Percentiles rank a stretch among this genome's conserved stretches.
Conservation (phyloP, 1,284 basidiomycete genomes). For the Sporisorium iseilematis-ciliati region DNA sequence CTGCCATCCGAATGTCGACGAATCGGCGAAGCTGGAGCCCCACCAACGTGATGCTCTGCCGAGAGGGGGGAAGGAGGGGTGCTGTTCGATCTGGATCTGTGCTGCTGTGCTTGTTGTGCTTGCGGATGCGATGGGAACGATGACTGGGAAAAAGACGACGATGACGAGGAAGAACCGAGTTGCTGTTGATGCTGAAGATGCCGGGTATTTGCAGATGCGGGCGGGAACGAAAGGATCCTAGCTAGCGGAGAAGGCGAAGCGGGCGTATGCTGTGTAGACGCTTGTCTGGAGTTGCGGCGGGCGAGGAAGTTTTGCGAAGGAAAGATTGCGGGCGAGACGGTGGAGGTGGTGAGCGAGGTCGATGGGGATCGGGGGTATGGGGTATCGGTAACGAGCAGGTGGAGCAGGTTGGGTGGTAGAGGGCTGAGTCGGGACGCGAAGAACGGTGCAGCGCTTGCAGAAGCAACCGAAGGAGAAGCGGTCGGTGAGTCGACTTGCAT, state of each 20-base stretch:
- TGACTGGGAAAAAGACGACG: neutral
- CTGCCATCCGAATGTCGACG: conserved; percentile 26
- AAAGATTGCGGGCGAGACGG: conserved; percentile 18
- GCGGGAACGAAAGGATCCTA: conserved; percentile 12
- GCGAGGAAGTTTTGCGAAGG: conserved; percentile 12
- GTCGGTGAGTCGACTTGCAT: conserved; percentile 46
- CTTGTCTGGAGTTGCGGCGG: conserved; percentile 15
- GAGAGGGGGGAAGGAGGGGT: conserved; percentile 16
- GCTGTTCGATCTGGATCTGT: neutral
- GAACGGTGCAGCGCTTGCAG: neutral
- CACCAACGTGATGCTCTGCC: neutral
- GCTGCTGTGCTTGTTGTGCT: neutral
- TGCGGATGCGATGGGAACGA: neutral
- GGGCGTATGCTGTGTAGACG: conserved; percentile 6
- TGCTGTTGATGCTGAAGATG: neutral
- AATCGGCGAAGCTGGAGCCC: conserved; percentile 1
- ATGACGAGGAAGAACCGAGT: neutral
- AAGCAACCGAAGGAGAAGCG: conserved; percentile 18
- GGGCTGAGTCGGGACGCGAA: conserved; percentile 12
- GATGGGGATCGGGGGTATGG: conserved; percentile 21
- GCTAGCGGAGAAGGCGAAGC: conserved; percentile 23
- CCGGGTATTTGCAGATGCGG: conserved; percentile 1
- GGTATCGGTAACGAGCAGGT: conserved; percentile 17
- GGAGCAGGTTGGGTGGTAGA: conserved; percentile 11
- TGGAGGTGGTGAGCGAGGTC: neutral